Evolutionary conservation across 495 filamentous ascomycete species (phyloP), one percentile per base, ranked within the genome.

Genomic region (Penicillium ucsense): DNA sequence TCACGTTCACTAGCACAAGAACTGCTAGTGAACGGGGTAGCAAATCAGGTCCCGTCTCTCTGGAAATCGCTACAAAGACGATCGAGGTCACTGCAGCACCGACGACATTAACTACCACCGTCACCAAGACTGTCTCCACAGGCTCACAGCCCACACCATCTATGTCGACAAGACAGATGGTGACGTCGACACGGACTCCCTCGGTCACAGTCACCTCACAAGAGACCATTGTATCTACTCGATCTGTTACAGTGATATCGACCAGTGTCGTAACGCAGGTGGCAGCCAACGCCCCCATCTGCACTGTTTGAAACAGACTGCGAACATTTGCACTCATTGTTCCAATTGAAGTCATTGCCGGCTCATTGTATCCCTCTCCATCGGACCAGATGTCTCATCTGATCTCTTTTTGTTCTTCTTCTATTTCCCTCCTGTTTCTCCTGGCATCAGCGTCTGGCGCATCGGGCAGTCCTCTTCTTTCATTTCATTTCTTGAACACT

Each of bases 191-290:
- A 5, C 35, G 12, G 10, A 33, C 34, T 5, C 40, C 50, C 1
- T 33, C 45, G 7, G 35, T 44, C 3, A 52, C 50, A 0, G 28
- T 47, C 12, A 52, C 50, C 3, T 43, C 34, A 9, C 34, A 29
- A n/a, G 10, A 9, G 0, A 52, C 45, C 3, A 39, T 35, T 4
- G 44, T 45, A 3, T 43, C 41, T 30, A 52, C 40, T 6, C 12
- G 39, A 11, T 11, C 45, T 6, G 36, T 39, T 10, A 35, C 50
- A 6, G 48, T 37, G 3, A 42, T 31, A 5, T 43, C 31, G 29
- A 33, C 45, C 31, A 44, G 45, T 8, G 6, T 48, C 5, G 20
- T 20, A 20, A 52, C 45, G n/a, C 9, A 38, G 31, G 43, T 36
- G 6, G n/a, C 35, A 4, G 11, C 31, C 7, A 35, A 42, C 27